Conservation (phyloP, 2,329 filamentous ascomycete genomes). For the Pseudogymnoascus sp. region DNA sequence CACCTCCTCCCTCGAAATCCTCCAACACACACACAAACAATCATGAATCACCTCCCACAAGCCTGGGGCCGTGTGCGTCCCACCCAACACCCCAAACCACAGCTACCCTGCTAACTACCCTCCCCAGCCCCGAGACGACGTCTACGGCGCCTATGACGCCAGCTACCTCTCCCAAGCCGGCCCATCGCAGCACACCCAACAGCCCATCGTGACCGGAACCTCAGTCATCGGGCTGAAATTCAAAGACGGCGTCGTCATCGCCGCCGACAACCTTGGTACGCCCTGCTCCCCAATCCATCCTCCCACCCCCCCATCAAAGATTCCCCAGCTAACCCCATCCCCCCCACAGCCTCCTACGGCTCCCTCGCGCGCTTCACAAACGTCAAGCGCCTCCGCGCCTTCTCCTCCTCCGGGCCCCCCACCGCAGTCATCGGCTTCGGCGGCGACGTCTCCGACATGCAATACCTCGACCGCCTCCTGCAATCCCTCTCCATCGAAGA, state of each 20-base stretch:
- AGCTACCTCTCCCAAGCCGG: slow-evolving; percentile 65
- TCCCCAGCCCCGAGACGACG: slow-evolving; percentile 82
- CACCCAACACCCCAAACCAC: slow-evolving; percentile 7
- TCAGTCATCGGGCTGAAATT: slow-evolving; percentile 94
- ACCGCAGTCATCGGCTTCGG: slow-evolving; percentile 85
- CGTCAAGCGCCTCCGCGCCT: slow-evolving; percentile 87
- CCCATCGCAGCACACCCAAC: slow-evolving; percentile 82
- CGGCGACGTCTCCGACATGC: slow-evolving; percentile 98
- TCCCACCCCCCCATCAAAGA: slow-evolving; percentile 16
- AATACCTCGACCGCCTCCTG: slow-evolving; percentile 90
- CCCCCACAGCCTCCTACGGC: slow-evolving; percentile 81
- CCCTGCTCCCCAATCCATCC: slow-evolving; percentile 5
- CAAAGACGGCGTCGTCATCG: slow-evolving; percentile 92
- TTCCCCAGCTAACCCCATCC: neutral
- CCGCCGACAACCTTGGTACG: slow-evolving; percentile 89
- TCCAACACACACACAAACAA: slow-evolving; percentile 12
- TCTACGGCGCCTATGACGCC: slow-evolving; percentile 88
- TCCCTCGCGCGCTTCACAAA: slow-evolving; percentile 94
- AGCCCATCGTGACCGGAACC: slow-evolving; percentile 90
- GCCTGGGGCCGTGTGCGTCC: slow-evolving; percentile 62
- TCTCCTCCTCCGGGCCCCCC: slow-evolving; percentile 53
- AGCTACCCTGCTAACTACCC: slow-evolving; percentile 30
- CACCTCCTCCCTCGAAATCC: slow-evolving; percentile 11
- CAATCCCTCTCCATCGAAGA: slow-evolving; percentile 80
- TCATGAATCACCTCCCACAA: slow-evolving; percentile 67